Evolutionary conservation across 2,329 filamentous ascomycete species (phyloP), one percentile per base, ranked within the genome.

Genomic region (Cytospora leucostoma): DNA sequence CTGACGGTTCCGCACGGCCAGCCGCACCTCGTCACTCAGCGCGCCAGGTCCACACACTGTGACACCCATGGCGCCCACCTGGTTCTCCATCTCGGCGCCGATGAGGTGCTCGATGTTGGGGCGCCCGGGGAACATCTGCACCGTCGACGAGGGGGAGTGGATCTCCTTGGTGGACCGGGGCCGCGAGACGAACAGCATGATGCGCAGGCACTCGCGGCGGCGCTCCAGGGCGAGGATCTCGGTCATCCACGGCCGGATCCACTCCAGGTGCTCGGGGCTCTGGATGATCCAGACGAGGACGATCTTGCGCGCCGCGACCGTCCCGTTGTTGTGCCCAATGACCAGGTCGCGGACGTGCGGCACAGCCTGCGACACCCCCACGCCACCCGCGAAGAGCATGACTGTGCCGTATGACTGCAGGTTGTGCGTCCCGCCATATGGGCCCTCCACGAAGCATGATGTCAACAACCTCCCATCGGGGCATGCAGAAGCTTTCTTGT

Each of bases 181-280:
- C 63, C 89, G 81, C 68, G 87, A 91, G 69, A 93, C 88, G 74
- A 93, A 93, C 60, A 93, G 84, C 78, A 92, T 85, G 74, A 93
- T 90, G 68, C 88, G 87, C 60, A 93, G 81, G 59, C 90, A 83
- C 65, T 93, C 90, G 62, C 90, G 84, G 56, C 90, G 85, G 73
- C 83, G 85, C 63, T 91, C 88, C 87, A 93, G 90, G 64, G 85
- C 84, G 47, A 93, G 80, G 66, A 93, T 92, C 71, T 88, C 83
- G 4, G 89, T 92, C 90, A 93, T 93, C 89, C 89, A 93, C 8
- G 89, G 88, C 54, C 89, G 83, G 72, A 93, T 92, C 90, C 90
- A 93, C 74, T 93, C 90, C 35, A 93, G 81, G 73, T 93, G 90
- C 77, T 93, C 90, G 69, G 88, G 88, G 70, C 84, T 89, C 70